These are phyloP conservation scores for Talaromyces sp. DNA, from an alignment of 2,329 filamentous ascomycete genomes.

Conservation along the genomic window DNA sequence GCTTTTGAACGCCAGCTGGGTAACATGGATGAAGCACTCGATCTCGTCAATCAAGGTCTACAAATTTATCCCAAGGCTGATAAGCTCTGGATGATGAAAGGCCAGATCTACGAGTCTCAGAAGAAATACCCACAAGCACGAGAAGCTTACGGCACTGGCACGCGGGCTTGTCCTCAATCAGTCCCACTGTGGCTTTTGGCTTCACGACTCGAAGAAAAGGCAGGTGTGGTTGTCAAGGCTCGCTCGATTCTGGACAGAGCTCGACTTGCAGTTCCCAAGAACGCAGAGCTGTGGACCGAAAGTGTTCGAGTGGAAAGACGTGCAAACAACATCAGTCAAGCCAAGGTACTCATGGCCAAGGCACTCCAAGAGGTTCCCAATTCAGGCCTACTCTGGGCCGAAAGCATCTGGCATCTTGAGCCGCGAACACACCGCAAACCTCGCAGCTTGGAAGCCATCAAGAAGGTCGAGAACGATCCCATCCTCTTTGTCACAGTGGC, in stretches of 20 bases:
- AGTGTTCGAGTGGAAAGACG: constrained; percentile 90
- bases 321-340: constrained; percentile 77
- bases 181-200: constrained; percentile 89
- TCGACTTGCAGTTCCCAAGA: constrained; percentile 81
- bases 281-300: constrained; percentile 82
- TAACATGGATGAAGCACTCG: constrained; percentile 75
- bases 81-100: constrained; percentile 98
- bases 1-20: constrained; percentile 86
- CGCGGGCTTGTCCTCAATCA: constrained; percentile 79
- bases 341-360: constrained; percentile 88
- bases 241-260: constrained; percentile 91
- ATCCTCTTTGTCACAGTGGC: constrained; percentile 87
- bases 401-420: constrained; percentile 95
- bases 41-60: constrained; percentile 82
- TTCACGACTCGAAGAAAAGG: constrained; percentile 79
- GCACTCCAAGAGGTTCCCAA: constrained; percentile 88
- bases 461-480: constrained; percentile 92
- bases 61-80: constrained; percentile 79
- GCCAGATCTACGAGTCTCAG: constrained; percentile 88
- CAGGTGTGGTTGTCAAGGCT: constrained; percentile 83
- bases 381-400: constrained; percentile 84
- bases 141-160: constrained; percentile 85
- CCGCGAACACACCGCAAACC: constrained; percentile 88
- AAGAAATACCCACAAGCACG: constrained; percentile 79
- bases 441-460: constrained; percentile 87